Evolutionary conservation across 805 yeast species (phyloP), one percentile per base, ranked within the genome.

Genomic region (Maudiozyma turicensis): DNA sequence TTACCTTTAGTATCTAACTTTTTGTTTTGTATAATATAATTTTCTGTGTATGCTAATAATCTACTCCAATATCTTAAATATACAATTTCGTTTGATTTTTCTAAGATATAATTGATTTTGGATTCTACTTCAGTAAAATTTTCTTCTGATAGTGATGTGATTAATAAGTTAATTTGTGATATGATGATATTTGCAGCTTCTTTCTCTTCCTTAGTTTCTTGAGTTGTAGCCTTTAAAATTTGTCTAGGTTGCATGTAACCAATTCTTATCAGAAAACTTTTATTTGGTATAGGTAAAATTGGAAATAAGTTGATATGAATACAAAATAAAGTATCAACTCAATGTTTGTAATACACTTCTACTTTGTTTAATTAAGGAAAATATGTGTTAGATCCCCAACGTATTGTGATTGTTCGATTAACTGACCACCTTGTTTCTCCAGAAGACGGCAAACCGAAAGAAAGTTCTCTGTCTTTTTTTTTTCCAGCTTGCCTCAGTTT

Each of bases 101-200:
- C 57, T 44, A 64, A 40, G n/a, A 61, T 44, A 46, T 45, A 53
- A 35, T 51, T 44, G 40, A 63, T 58, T 33, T 56, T 53, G 26
- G 46, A 48, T 45, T 57, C 57, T 35, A 52, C 48, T 8, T 49
- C 45, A 20, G 32, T 35, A 48, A 51, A 62, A 46, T 57, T 61
- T 46, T 45, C 49, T 37, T 52, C 48, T 44, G 54, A 50, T n/a
- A 60, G 49, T 39, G 59, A 48, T 32, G 61, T 56, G 43, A 63
- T 51, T 46, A 62, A 53, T 49, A 61, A 51, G 45, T 63, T 62
- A 37, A 62, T 56, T 38, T 63, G 67, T 26, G 65, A 52, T 41
- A 56, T 51, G 29, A 55, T 47, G 37, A 59, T 61, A 37, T 60
- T 63, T 34, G 53, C 57, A 37, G 62, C 59, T 51, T 58, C 58